A percentile compares a stretch with the other conserved stretches of the same genome.
Evolutionary conservation across 2,329 filamentous ascomycete genomes (phyloP).

Genomic region (Metarhizium rileyi): DNA sequence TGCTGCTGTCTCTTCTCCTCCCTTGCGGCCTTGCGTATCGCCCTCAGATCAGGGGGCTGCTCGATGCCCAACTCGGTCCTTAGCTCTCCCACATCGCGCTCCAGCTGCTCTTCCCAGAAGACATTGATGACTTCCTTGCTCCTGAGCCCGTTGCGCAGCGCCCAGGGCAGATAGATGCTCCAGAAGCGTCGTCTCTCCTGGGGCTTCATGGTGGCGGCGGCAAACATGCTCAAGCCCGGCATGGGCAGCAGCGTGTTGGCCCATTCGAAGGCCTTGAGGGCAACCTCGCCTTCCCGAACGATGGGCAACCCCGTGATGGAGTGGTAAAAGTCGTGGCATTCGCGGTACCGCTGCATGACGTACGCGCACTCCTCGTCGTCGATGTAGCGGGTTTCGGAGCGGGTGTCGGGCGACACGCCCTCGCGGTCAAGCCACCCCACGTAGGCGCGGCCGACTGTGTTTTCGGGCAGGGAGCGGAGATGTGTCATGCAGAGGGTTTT

Average conservation of each 20-base stretch:
- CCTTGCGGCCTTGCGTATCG: constrained; percentile 60
- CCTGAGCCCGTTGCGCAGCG: constrained; percentile 67
- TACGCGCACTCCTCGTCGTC: constrained; percentile 95
- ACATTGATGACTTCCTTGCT: constrained; percentile 83
- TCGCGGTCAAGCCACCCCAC: constrained; percentile 88
- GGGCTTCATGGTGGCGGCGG: constrained; percentile 76
- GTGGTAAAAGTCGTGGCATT: constrained; percentile 97
- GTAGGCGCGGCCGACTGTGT: constrained; percentile 74
- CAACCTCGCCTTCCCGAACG: constrained; percentile 90
- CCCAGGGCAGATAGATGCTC: constrained; percentile 78
- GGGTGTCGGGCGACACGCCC: constrained; percentile 85
- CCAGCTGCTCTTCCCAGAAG: constrained; percentile 93
- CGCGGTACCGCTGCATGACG: constrained; percentile 95
- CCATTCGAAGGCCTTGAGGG: constrained; percentile 97
- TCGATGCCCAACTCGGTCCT: constrained; percentile 72
- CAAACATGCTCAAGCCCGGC: constrained; percentile 79
- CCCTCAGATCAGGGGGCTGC: constrained; percentile 75
- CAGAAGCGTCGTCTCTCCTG: constrained; percentile 70
- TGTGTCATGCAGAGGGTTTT: constrained; percentile 54
- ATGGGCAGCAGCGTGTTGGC: constrained; percentile 90
- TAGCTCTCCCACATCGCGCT: constrained; percentile 70
- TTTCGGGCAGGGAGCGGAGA: constrained; percentile 62
- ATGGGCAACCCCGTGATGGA: constrained; percentile 84
- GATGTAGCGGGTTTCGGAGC: constrained; percentile 74
- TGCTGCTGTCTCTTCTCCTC: constrained; percentile 59